These are phyloP conservation scores for Schizochytrium sp. DNA, from an alignment of 108 stramenopile genomes.

Conservation along the genomic window DNA sequence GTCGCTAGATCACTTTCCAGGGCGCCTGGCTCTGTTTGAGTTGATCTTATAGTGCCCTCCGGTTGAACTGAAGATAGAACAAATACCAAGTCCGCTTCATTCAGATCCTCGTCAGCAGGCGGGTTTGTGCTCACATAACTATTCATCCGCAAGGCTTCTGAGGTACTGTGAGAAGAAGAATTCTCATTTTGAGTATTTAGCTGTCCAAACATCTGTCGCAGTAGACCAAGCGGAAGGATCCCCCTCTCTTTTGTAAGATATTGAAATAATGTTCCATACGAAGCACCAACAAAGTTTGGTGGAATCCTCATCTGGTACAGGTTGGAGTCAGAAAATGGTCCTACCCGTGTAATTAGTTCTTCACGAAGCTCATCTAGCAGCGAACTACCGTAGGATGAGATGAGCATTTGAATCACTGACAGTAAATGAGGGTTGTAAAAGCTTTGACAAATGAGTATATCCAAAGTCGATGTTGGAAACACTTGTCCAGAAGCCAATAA, in stretches of 20 bases:
- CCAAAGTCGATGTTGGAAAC: conserved; percentile 34
- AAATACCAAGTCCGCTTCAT: conserved; percentile 1
- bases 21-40: not conserved
- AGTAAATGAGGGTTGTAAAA: conserved; percentile 62
- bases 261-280: conserved; percentile 11
- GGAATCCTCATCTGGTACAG: conserved; percentile 42
- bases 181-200: not conserved
- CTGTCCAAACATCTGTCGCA: not conserved
- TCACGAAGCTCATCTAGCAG: not conserved
- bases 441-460: conserved; percentile 60
- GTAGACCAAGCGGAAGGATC: not conserved
- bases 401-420: not conserved
- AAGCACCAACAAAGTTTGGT: not conserved
- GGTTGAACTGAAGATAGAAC: conserved; percentile 3
- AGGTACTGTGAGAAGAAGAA: not conserved
- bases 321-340: conserved; percentile 1
- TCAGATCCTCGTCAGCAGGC: not conserved
- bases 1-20: not conserved
- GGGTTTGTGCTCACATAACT: conserved; percentile 51
- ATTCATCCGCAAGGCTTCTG: not conserved
- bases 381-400: not conserved
- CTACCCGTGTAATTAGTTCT: not conserved
- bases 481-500: conserved; percentile 22
- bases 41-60: not conserved
- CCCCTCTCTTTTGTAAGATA: not conserved